Percentiles rank a stretch among this genome's conserved stretches.
These are phyloP conservation scores for Suillus spraguei DNA, from an alignment of 768 basidiomycete species.

Conservation along the genomic window DNA sequence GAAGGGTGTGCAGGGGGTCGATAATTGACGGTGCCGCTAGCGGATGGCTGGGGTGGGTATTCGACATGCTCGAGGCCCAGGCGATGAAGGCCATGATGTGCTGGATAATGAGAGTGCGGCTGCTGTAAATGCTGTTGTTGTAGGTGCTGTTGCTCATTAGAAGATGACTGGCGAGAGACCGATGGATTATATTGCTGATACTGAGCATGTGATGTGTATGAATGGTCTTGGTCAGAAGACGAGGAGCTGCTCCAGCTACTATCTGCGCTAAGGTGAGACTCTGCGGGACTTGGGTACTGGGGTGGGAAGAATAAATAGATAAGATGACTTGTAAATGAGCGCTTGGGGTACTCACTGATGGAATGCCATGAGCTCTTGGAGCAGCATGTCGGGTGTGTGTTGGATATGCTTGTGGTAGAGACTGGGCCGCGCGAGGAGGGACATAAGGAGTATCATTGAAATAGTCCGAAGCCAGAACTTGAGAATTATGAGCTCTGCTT, in stretches of 20 bases:
- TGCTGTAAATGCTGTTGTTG: constrained; percentile 10
- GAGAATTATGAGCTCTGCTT: constrained; percentile 19
- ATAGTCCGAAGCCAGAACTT: constrained; percentile 21
- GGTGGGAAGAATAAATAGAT: no score
- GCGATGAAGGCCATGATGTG: constrained; percentile 25
- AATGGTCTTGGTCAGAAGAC: constrained; percentile 19
- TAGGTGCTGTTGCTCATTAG: background rate
- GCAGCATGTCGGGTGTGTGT: constrained; percentile 16
- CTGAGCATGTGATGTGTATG: constrained; percentile 14
- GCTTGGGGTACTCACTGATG: constrained; percentile 16
- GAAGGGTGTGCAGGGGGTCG: constrained; percentile 15
- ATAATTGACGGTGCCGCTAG: constrained; percentile 18
- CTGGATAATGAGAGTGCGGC: constrained; percentile 21
- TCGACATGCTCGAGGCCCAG: constrained; percentile 25
- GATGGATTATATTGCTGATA: constrained; percentile 16
- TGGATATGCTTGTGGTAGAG: constrained; percentile 21
- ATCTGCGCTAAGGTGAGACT: no score
- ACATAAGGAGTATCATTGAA: constrained; percentile 33
- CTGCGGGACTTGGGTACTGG: no score
- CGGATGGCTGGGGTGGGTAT: constrained; percentile 19
- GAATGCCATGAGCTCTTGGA: constrained; percentile 16
- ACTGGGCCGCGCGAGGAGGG: constrained; percentile 27
- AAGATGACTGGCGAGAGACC: constrained; percentile 1
- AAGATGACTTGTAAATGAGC: no score
- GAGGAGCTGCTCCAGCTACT: constrained; percentile 31